Base-by-base conservation (phyloP, 345 rosid genomes). In the Noccaea bulbosa region DNA sequence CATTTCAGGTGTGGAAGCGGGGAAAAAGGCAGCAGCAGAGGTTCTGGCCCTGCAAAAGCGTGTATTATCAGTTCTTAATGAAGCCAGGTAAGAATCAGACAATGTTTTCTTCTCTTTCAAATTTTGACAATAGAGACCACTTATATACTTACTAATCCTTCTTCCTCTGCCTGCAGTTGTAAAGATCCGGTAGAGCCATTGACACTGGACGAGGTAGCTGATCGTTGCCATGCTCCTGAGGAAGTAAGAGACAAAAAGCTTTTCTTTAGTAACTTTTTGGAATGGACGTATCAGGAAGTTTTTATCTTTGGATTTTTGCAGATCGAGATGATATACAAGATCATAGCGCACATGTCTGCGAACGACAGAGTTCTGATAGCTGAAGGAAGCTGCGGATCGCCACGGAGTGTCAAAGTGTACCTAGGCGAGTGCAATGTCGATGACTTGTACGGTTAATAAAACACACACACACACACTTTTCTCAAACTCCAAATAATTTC, bases 301-400 rank as follows among this genome's bases (percentile, higher is more conserved):
- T 12, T 66, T 7, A 37, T 34, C 65, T 16, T 53, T 50, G 72
- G 35, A 43, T 61, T 49, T 7, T 34, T 76, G 80, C 91, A 94
- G 99, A 88, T 89, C n/a, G 99, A 94, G 80, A 94, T 94, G 95
- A 89, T 94, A 51, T 85, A 91, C 86, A 94, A 91, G 82, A 94
- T 94, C 57, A 77, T 91, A n/a, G 85, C 88, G 0, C 99, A 91
- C 78, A 94, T 91, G 94, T 95, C 91, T 58, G 97, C 96, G 37
- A 94, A 94, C 8, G 96, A 86, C 70, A 84, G 96, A 86, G 97
- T 91, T 50, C 65, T 91, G 41, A 83, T 94, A 55, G 97, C 93
- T 8, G 97, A 94, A 82, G 98, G 96, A 62, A 81, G 80, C 77
- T 94, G 99, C 40, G 97, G 97, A 59, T 94, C 99, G 39, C 99